Evolutionary conservation across 441 rosid species (phyloP).

Genomic region (Jatropha podagrica): DNA sequence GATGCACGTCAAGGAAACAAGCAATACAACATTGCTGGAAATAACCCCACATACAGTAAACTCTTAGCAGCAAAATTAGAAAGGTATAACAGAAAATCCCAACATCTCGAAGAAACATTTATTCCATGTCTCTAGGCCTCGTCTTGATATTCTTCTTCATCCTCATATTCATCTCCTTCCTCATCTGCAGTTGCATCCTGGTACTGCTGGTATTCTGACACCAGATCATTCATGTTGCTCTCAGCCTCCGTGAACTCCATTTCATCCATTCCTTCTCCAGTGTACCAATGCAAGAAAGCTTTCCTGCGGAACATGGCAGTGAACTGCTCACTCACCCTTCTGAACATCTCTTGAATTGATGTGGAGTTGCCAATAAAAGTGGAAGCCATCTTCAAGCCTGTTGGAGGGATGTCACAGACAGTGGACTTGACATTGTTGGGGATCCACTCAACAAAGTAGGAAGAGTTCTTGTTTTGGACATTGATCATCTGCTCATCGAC

Average conservation of each 20-base stretch:
- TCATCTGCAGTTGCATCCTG: slow-evolving; percentile 58
- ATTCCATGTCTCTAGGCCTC: slow-evolving; percentile 26
- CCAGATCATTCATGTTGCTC: slow-evolving; percentile 52
- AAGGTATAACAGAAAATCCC: not conserved
- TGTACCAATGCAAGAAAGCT: slow-evolving; percentile 62
- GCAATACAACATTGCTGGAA: not conserved
- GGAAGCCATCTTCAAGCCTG: slow-evolving; percentile 51
- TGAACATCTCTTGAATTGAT: slow-evolving; percentile 52
- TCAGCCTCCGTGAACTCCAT: slow-evolving; percentile 57
- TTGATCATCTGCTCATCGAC: slow-evolving; percentile 57
- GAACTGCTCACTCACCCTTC: slow-evolving; percentile 57
- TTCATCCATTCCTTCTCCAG: slow-evolving; percentile 58
- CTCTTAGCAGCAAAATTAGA: not conserved
- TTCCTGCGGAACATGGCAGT: slow-evolving; percentile 60
- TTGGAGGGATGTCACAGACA: slow-evolving; percentile 61
- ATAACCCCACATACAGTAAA: slow-evolving; percentile 4
- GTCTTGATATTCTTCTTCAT: slow-evolving; percentile 38
- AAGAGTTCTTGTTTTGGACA: slow-evolving; percentile 56
- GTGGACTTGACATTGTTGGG: slow-evolving; percentile 55
- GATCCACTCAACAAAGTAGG: slow-evolving; percentile 59
- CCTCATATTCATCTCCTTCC: slow-evolving; percentile 36
- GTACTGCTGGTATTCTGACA: slow-evolving; percentile 54
- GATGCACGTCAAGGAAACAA: not conserved
- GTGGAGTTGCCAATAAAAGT: slow-evolving; percentile 55
- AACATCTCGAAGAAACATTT: too few relatives aligned